Percentiles rank a stretch among this genome's conserved stretches.
These are phyloP conservation scores for Suillus alpinus DNA, from an alignment of 768 basidiomycete genomes.

Conservation along the genomic window DNA sequence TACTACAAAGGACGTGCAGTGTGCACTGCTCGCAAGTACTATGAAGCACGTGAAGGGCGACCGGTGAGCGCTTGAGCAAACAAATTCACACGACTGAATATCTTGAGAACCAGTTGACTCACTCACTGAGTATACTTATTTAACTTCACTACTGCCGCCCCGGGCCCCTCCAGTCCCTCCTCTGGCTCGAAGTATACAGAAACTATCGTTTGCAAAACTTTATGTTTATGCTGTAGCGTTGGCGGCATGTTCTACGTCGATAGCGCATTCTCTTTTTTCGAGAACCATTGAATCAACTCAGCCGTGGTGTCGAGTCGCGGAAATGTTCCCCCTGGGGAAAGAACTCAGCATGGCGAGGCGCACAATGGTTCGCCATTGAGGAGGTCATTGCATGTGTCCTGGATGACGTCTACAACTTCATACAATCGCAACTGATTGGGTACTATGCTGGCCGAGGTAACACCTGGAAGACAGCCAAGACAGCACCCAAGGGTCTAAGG, in stretches of 20 bases:
- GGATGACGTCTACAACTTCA: conserved; percentile 47
- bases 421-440: conserved; percentile 34
- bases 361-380: conserved; percentile 58
- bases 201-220: conserved; percentile 49
- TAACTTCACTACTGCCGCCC: conserved; percentile 29
- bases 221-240: conserved; percentile 65
- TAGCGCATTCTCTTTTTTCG: conserved; percentile 77
- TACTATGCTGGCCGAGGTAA: conserved; percentile 38
- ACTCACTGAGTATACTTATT: neutral
- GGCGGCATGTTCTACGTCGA: conserved; percentile 81
- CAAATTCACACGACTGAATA: neutral
- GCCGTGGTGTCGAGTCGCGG: conserved; percentile 75
- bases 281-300: conserved; percentile 61
- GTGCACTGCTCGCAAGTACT: no score
- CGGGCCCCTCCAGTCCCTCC: conserved; percentile 17
- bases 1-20: no score
- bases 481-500: conserved; percentile 40
- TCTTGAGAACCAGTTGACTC: neutral
- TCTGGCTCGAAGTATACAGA: conserved; percentile 49
- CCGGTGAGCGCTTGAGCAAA: no score
- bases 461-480: conserved; percentile 29
- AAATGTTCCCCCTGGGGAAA: conserved; percentile 76
- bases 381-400: conserved; percentile 54
- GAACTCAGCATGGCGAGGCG: conserved; percentile 75
- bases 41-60: no score